Base-by-base conservation (phyloP, 768 basidiomycete genomes). In the Sarcomyxa edulis region DNA sequence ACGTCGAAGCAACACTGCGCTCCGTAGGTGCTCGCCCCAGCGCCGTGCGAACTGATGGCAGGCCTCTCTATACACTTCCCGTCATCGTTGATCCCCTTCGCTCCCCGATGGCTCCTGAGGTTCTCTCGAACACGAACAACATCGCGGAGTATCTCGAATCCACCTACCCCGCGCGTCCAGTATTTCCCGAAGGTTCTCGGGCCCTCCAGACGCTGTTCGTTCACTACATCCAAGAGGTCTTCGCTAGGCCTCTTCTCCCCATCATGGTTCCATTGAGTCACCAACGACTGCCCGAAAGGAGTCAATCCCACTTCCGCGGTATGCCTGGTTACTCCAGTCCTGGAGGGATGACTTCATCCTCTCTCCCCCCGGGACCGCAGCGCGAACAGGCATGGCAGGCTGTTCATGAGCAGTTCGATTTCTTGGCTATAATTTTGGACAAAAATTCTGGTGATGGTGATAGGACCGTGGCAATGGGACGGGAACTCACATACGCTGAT, bases 91-190 rank as follows among this genome's bases (percentile, higher is more conserved):
- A 84, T 50, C 73, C 76, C 0, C 69, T 66, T 18, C 60, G 64
- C 1, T 65, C 72, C 30, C 60, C 65, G 3, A 55, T 51, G 8
- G 46, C 55, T 0, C 81, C 80, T 4, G 52, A 71, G 29, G 66
- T 81, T 5, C 59, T 84, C 23, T 74, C 81, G 12, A 76, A 81
- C 39, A 61, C 72, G 12, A 74, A 76, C 49, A 61, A 53, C 38
- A 88, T 88, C 40, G 77, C 78, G 2, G 82, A 85, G 47, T 85
- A 86, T 52, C 74, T 87, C 25, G 85, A 88, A 48, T 55, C 64
- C 3, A 62, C 70, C 0, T 85, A 82, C 47, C 82, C 84, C 1
- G 80, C 79, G 0, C 76, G 82, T 4, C 78, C 80, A 1, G 68
- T 87, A 5, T 77, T 82, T 44, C 85, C 85, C 0, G 78, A 80